These are phyloP conservation scores for Coemansia javaensis DNA, from an alignment of 192 early-diverging fungal genomes.

Conservation along the genomic window DNA sequence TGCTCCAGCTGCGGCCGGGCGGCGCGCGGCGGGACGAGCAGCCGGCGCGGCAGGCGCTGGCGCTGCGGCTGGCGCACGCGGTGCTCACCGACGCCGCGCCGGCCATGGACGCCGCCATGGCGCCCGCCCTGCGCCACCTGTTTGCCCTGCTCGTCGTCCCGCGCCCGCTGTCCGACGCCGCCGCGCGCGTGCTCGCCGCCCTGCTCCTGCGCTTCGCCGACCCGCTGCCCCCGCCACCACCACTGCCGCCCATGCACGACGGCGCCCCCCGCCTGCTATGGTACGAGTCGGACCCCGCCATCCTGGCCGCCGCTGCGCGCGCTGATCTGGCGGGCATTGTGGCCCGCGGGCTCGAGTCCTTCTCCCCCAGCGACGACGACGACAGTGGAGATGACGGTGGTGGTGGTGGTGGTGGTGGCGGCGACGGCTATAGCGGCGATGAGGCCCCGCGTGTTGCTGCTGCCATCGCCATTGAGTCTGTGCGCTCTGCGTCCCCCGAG, in stretches of 20 bases:
- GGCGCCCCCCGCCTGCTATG: slow-evolving; percentile 3
- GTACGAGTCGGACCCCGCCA: slow-evolving; percentile 27
- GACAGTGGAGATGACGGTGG: background rate
- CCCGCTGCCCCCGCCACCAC: background rate
- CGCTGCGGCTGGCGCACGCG: too few species aligned
- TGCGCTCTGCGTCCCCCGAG: slow-evolving; percentile 27
- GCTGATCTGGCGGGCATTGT: slow-evolving; percentile 21
- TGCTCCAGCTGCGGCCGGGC: background rate
- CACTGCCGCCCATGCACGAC: background rate
- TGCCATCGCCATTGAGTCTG: background rate
- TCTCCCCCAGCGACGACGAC: background rate
- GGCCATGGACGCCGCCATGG: slow-evolving; percentile 20
- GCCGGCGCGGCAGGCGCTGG: too few species aligned
- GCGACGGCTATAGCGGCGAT: background rate
- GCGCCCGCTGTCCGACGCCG: slow-evolving; percentile 27
- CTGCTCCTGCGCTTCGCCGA: slow-evolving; percentile 41
- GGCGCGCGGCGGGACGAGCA: background rate
- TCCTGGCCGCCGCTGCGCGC: slow-evolving; percentile 15
- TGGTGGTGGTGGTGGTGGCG: background rate
- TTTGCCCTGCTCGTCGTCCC: slow-evolving; percentile 37
- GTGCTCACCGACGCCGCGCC: too few species aligned
- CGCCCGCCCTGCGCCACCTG: slow-evolving; percentile 18
- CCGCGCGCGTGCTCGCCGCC: slow-evolving; percentile 25
- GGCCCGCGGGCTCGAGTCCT: slow-evolving; percentile 6
- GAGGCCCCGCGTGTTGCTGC: too few species aligned